Evolutionary conservation across 495 filamentous ascomycete species (phyloP), one percentile per base, ranked within the genome.

Genomic region (Penicillium angulare): DNA sequence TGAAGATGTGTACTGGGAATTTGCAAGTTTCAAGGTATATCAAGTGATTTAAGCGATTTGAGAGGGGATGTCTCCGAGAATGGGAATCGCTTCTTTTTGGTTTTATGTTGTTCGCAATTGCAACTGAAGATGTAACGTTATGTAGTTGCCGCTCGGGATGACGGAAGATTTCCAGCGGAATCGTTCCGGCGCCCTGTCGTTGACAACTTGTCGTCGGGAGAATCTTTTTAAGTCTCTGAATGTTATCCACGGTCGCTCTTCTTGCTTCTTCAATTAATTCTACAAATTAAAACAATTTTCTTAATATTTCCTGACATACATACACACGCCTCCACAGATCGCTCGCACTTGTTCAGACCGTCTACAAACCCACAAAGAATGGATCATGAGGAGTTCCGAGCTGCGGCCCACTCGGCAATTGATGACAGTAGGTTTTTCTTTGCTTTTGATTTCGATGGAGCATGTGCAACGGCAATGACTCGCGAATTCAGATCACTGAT

Each of bases 371-470:
- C 27, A 4, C 15, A 15, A 52, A 63, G 21, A 12, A 97, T 97
- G 92, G 84, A 97, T 60, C 86, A 87, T 17, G 75, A 86, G 35
- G 83, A 88, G 47, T 97, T 97, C 72, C 74, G 85, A 43, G 79
- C 83, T 51, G 91, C 92, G 32, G 93, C 90, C 24, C 80, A 88
- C 50, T 80, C 88, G 27, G 86, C 87, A 26, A 83, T 96, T 56
- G 87, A 96, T 42, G 88, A 96, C 26, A 95, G 91, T 90, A 67
- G 62, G 84, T 72, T 27, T 26, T n/a, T 39, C 39, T 20, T 16
- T 21, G 5, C 29, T 29, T 3, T 32, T 22, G 17, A 46, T 35
- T 16, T 7, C 15, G 31, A 13, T 33, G 7, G 41, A 10, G 22
- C 24, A 7, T 23, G n/a, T 10, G 16, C 8, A 34, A 35, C 18